Conservation (phyloP, 768 basidiomycete genomes). For the Russula lepida region DNA sequence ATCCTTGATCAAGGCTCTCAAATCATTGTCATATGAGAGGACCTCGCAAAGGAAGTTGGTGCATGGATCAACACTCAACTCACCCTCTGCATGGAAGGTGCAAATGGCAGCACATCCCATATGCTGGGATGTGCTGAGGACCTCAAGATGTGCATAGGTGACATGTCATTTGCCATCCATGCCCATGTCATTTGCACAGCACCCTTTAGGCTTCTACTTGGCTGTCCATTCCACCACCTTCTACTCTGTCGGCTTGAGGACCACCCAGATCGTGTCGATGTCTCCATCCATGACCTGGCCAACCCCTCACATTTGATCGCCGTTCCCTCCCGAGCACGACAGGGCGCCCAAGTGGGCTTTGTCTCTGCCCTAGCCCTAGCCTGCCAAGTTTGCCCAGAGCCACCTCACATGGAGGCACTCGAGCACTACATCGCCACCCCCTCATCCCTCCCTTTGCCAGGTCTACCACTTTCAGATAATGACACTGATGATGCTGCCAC, state of each 20-base stretch:
- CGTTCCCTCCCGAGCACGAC: too few species aligned
- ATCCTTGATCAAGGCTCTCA: not conserved
- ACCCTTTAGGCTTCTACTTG: not conserved
- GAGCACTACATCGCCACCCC: too few species aligned
- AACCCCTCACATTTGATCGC: too few species aligned
- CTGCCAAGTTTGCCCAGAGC: too few species aligned
- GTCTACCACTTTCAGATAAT: too few species aligned
- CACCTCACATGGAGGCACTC: too few species aligned
- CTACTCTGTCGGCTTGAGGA: not conserved
- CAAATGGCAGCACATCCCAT: not conserved
- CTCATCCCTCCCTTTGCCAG: too few species aligned
- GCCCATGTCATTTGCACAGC: not conserved
- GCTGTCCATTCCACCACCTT: not conserved
- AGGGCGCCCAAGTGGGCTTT: too few species aligned
- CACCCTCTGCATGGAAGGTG: not conserved
- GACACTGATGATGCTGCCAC: too few species aligned
- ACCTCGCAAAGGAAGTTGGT: not conserved
- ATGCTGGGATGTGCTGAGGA: not conserved
- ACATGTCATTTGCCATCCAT: not conserved
- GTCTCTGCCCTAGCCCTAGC: too few species aligned
- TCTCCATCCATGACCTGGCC: too few species aligned
- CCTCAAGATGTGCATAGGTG: not conserved
- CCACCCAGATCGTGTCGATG: not conserved
- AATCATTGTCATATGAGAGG: not conserved
- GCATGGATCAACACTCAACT: not conserved